phyloP scores from a whole-genome alignment of 192 early-diverging fungal species.

The Kappamyces sp. region DNA sequence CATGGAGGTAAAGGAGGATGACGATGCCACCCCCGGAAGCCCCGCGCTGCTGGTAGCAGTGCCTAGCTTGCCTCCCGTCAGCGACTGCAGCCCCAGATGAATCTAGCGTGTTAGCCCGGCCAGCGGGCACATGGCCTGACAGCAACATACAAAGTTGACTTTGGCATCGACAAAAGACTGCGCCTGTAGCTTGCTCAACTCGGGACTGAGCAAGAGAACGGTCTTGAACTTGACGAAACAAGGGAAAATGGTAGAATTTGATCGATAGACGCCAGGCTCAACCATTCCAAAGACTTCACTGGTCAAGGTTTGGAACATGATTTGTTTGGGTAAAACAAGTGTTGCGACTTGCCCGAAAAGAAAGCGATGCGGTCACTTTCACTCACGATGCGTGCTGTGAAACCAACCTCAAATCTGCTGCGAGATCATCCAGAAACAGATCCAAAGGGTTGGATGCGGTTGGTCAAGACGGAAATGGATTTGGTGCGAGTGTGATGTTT shows the following conservation, averaged over 20 bases:
- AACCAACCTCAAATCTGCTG: conserved; percentile 3
- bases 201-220: conserved; percentile 73
- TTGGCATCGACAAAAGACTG: conserved; percentile 39
- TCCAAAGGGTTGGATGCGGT: conserved; percentile 6
- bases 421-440: conserved; percentile 10
- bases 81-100: conserved; percentile 21
- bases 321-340: too few relatives aligned
- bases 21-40: background rate
- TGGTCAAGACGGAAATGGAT: background rate
- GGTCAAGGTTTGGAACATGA: too few relatives aligned
- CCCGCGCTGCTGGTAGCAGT: conserved; percentile 2
- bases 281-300: conserved; percentile 82
- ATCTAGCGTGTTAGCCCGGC: conserved; percentile 5
- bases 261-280: conserved; percentile 82
- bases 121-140: background rate
- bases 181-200: conserved; percentile 25
- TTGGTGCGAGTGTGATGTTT: background rate
- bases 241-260: conserved; percentile 67
- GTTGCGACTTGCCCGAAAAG: too few relatives aligned
- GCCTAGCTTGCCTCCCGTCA: background rate
- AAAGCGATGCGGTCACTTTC: too few relatives aligned
- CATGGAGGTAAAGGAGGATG: too few relatives aligned
- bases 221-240: conserved; percentile 79
- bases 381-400: too few relatives aligned
- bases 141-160: conserved; percentile 48